Conservation (phyloP, 495 filamentous ascomycete species). For the Lophium mytilinum region DNA sequence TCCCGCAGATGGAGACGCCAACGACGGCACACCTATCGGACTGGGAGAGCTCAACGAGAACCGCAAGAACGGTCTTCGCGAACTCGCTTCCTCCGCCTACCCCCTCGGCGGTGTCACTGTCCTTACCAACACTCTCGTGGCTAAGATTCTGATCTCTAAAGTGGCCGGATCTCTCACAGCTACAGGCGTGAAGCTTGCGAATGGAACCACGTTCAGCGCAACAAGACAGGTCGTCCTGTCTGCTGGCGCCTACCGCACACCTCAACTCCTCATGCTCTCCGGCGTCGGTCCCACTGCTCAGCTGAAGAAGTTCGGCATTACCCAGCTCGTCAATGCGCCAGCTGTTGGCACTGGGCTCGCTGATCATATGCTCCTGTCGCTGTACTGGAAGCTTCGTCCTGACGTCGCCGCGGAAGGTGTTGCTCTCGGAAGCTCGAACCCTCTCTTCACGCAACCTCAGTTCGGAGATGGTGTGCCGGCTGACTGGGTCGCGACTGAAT, state of each 20-base stretch:
- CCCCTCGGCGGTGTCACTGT: neutral
- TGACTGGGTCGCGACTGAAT: neutral
- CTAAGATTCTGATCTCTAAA: neutral
- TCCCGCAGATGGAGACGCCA: neutral
- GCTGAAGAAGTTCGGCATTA: neutral
- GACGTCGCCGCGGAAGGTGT: neutral
- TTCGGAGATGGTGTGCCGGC: neutral
- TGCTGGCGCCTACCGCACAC: constrained; percentile 7
- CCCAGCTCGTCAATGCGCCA: neutral
- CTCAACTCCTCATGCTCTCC: constrained; percentile 15
- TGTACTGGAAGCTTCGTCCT: constrained; percentile 5
- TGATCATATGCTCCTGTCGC: neutral
- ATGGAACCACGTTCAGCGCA: constrained; percentile 3
- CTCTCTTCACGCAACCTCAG: neutral
- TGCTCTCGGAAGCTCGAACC: neutral
- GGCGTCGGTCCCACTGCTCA: constrained; percentile 4
- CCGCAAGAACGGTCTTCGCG: constrained; percentile 1
- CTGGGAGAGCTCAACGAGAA: neutral
- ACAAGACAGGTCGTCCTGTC: constrained; percentile 10
- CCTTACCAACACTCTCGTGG: neutral
- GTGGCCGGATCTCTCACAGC: neutral
- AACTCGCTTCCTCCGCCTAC: constrained; percentile 3
- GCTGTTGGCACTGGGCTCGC: constrained; percentile 1
- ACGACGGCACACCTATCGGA: neutral
- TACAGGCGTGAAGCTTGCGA: neutral